Base-by-base conservation (phyloP, 176 grass and related monocot genomes). In the Ananas comosus region DNA sequence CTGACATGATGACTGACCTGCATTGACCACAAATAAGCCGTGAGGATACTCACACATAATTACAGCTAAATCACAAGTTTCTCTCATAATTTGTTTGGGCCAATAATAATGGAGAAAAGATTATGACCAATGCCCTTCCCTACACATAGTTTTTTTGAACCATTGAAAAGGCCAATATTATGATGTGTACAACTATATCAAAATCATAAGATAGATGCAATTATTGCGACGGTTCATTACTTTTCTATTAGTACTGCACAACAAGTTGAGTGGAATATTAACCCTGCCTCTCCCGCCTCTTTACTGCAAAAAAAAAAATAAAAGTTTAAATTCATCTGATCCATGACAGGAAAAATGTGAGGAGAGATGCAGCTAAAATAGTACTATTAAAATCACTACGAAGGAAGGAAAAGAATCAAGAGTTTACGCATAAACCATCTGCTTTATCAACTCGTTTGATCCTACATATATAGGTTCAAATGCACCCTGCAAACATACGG, bases 401-500 rank as follows among this genome's bases (percentile, higher is more conserved):
- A 51, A 19, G 63, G 72, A 57, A 48, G 59, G 53, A 64, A 68
- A 63, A 71, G 42, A 72, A 67, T 54, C 7, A 70, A 79, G 68
- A 81, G 79, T 80, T 11, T 95, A 95, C 91, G 72, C 76, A 64
- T 72, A 74, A 80, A 95, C 79, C 91, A 95, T 90, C 52, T 70
- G 66, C 16, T 24, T n/a, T 71, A 87, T 74, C 75, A 78, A 2
- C 28, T 78, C 75, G 81, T 22, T 71, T 7, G 69, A 59, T 50
- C 33, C 56, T 21, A 50, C 49, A 82, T 64, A 64, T 76, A 81
- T 87, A 67, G 75, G 78, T 13, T 72, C 49, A 78, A 95, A 95
- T 72, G 83, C 83, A 83, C 70, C 71, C 91, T 95, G 83, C 49
- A 75, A 0, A 48, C 64, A 86, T 21, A 79, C 4, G 12, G 77